Evolutionary conservation across 768 basidiomycete genomes (phyloP), one percentile per base, ranked within the genome.

Genomic region (Rickenella mellea): DNA sequence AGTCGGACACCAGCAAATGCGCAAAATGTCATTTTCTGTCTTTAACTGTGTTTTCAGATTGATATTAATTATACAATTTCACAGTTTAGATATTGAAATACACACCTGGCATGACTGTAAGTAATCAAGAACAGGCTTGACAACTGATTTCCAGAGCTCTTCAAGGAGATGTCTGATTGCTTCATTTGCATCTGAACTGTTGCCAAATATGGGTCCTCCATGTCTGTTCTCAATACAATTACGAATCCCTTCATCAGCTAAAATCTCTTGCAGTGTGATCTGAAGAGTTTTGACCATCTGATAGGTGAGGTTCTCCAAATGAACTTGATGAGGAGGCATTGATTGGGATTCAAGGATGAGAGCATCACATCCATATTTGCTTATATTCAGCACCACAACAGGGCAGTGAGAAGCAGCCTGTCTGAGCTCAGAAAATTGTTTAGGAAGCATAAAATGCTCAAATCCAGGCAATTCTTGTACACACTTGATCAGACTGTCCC

Each of bases 1-100:
- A 11, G 63, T 59, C 2, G 57, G 55, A 27, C 59, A 64, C 63
- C 63, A 63, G 50, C 56, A 61, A 38, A 62, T 51, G 4, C 46
- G 51, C 17, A 10, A 22, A 8, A 30, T n/a, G 15, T 15, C 30
- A 9, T 30, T 47, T 19, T n/a, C 24, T 12, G 28, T n/a, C 32
- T 31, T 20, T 37, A 39, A 53, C 19, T 20, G 26, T n/a, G n/a
- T 20, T 37, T 33, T 40, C 17, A n/a, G 12, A 8, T 24, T 14
- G 12, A 39, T 12, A 12, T 7, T 11, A n/a, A n/a, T n/a, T n/a
- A n/a, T n/a, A n/a, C n/a, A n/a, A n/a, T n/a, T n/a, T n/a, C n/a
- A n/a, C n/a, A n/a, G n/a, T n/a, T n/a, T n/a, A n/a, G n/a, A n/a
- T n/a, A n/a, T n/a, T n/a, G n/a, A n/a, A n/a, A n/a, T n/a, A n/a